phyloP scores from a whole-genome alignment of 2,329 filamentous ascomycete species.

The Talaromyces pinophilus region DNA sequence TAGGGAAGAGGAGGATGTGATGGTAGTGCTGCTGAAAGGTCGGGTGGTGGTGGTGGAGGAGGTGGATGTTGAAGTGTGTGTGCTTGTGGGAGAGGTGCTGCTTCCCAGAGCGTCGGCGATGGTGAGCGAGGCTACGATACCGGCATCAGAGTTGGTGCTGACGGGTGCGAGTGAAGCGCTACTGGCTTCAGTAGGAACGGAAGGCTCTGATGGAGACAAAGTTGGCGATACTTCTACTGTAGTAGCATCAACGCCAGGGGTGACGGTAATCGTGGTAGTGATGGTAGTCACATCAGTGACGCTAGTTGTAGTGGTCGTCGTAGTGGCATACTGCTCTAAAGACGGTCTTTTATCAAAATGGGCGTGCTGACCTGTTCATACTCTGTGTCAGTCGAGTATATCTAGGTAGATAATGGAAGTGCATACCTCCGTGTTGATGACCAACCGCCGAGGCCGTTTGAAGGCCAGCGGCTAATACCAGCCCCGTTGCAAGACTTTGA shows the following conservation, averaged over 20 bases:
- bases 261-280: background rate
- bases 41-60: background rate
- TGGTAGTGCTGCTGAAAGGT: background rate
- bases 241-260: background rate
- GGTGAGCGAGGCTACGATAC: background rate
- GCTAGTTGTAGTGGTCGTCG: background rate
- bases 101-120: background rate
- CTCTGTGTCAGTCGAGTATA: background rate
- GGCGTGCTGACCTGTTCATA: background rate
- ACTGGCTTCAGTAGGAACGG: background rate
- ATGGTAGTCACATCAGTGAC: background rate
- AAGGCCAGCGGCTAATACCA: background rate
- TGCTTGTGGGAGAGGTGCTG: background rate
- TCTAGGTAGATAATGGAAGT: background rate
- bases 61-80: background rate
- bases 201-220: background rate
- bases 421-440: constrained; percentile 1
- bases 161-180: background rate
- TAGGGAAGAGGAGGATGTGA: background rate
- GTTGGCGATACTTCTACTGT: background rate
- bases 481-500: background rate
- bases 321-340: background rate
- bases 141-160: background rate
- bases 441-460: background rate
- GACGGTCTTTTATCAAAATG: too few relatives aligned